Evolutionary conservation across 2,329 filamentous ascomycete species (phyloP).

Genomic region (Aspergillus sp.): DNA sequence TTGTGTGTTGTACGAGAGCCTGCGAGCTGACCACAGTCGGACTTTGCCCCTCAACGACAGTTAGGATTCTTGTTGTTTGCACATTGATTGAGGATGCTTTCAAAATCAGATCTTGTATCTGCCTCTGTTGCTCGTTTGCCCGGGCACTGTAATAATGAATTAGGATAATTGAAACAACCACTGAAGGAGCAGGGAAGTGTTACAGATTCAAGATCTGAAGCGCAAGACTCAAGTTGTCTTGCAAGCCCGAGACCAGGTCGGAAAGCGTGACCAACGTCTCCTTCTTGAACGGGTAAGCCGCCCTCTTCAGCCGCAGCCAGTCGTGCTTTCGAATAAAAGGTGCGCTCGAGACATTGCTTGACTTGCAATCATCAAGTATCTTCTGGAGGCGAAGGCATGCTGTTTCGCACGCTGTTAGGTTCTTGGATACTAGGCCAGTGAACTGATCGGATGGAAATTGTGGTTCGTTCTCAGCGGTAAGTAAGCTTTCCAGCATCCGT

Average conservation of each 20-base stretch:
- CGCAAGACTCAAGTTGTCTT: background rate
- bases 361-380: background rate
- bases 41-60: background rate
- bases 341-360: background rate
- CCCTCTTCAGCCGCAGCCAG: background rate
- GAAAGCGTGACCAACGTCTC: constrained; percentile 1
- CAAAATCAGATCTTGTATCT: background rate
- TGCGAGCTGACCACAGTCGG: background rate
- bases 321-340: background rate
- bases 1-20: background rate
- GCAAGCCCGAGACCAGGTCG: background rate
- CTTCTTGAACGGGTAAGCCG: constrained; percentile 1
- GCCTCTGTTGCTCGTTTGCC: background rate
- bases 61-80: background rate
- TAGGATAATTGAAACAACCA: background rate
- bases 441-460: background rate
- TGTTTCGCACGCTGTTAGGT: background rate
- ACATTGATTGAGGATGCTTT: background rate
- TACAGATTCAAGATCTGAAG: background rate
- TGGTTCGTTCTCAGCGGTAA: background rate
- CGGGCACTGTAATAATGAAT: background rate
- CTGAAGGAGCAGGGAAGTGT: background rate
- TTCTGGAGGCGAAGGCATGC: background rate
- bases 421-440: background rate
- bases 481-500: background rate